Evolutionary conservation across 2,329 filamentous ascomycete genomes (phyloP).

Genomic region (Fusarium sp.): DNA sequence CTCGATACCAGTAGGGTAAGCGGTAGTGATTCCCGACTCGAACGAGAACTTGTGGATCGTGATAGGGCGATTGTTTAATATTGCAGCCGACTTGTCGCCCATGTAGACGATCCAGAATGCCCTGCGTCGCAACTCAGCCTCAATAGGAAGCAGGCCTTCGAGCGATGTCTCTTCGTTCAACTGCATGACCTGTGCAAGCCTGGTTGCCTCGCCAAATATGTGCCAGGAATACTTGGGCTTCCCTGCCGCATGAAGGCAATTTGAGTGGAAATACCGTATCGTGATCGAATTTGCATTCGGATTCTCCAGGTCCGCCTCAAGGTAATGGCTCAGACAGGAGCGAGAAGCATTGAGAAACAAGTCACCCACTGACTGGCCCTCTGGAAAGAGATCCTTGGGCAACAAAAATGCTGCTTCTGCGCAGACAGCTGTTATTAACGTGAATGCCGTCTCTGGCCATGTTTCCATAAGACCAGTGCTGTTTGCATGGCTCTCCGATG

Average conservation of each 20-base stretch:
- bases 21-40: conserved; percentile 54
- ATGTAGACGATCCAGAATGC: conserved; percentile 56
- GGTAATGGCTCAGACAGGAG: conserved; percentile 52
- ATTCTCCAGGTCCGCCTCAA: conserved; percentile 56
- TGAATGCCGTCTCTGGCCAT: conserved; percentile 55
- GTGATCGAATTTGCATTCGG: conserved; percentile 58
- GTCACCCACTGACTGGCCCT: conserved; percentile 52
- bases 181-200: conserved; percentile 57
- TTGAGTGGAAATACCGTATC: conserved; percentile 60
- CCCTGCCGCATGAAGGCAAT: conserved; percentile 57
- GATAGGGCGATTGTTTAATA: conserved; percentile 56
- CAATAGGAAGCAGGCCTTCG: conserved; percentile 50
- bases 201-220: conserved; percentile 58
- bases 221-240: conserved; percentile 59
- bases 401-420: conserved; percentile 56
- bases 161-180: conserved; percentile 56
- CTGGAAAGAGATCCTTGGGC: conserved; percentile 54
- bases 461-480: conserved; percentile 37
- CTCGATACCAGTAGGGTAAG: conserved; percentile 50
- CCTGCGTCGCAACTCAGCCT: conserved; percentile 53
- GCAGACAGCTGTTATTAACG: conserved; percentile 58
- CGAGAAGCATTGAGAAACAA: conserved; percentile 56
- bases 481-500: conserved; percentile 17
- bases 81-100: conserved; percentile 55
- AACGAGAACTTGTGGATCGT: conserved; percentile 59